phyloP scores from a whole-genome alignment of 2,329 filamentous ascomycete genomes.

The Fusarium tupiense region DNA sequence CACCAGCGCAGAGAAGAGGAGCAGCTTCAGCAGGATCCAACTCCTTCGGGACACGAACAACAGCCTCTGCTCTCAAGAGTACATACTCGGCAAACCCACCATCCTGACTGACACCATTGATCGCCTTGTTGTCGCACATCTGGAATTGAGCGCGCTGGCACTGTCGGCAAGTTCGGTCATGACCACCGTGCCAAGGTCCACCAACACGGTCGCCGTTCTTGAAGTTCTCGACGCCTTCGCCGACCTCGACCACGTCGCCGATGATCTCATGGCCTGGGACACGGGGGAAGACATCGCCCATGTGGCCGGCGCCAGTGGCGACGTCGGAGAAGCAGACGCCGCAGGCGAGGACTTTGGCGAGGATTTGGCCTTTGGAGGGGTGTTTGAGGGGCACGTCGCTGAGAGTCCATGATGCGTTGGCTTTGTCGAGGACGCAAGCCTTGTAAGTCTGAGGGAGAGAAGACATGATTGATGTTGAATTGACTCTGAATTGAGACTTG shows the following conservation, averaged over 20 bases:
- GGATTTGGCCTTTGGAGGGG: slow-evolving; percentile 67
- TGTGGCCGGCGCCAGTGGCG: slow-evolving; percentile 56
- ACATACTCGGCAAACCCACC: slow-evolving; percentile 77
- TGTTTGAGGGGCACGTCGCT: slow-evolving; percentile 67
- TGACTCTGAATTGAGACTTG: not conserved
- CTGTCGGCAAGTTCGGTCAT: slow-evolving; percentile 68
- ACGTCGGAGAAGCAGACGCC: slow-evolving; percentile 76
- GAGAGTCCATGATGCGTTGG: slow-evolving; percentile 63
- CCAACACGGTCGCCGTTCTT: slow-evolving; percentile 74
- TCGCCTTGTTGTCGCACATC: slow-evolving; percentile 68
- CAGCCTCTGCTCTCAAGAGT: slow-evolving; percentile 68
- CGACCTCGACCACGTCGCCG: slow-evolving; percentile 71
- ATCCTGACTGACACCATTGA: slow-evolving; percentile 73
- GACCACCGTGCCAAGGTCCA: slow-evolving; percentile 58
- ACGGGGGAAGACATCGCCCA: slow-evolving; percentile 68
- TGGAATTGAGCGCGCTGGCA: slow-evolving; percentile 74
- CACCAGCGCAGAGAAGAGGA: slow-evolving; percentile 71
- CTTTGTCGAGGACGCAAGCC: slow-evolving; percentile 68
- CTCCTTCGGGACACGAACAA: slow-evolving; percentile 63
- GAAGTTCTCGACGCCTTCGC: slow-evolving; percentile 65
- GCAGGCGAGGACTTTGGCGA: slow-evolving; percentile 77
- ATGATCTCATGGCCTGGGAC: slow-evolving; percentile 78
- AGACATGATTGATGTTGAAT: slow-evolving; percentile 34
- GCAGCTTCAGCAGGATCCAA: slow-evolving; percentile 64
- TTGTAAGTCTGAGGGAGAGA: slow-evolving; percentile 73